These are phyloP conservation scores for Petunia secreta DNA, from an alignment of 257 asterid species.

Conservation along the genomic window DNA sequence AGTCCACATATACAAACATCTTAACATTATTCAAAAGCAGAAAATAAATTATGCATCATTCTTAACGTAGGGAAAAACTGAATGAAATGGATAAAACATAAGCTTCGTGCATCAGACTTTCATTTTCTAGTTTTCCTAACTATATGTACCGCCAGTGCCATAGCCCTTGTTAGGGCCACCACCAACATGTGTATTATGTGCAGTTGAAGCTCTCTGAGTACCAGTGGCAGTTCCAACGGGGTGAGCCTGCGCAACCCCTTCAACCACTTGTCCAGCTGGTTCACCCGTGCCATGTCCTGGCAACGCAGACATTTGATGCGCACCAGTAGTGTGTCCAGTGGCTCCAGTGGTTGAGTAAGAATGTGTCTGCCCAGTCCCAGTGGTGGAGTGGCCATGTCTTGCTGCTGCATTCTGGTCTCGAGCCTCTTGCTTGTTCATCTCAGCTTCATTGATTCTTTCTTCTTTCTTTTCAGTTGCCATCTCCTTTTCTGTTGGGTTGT, in stretches of 20 bases:
- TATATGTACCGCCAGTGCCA: constrained; percentile 50
- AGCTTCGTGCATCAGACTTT: too few species aligned
- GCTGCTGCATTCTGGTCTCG: constrained; percentile 42
- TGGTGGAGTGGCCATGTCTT: constrained; percentile 32
- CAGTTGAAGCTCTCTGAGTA: constrained; percentile 47
- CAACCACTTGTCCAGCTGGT: constrained; percentile 55
- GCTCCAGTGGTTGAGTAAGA: constrained; percentile 50
- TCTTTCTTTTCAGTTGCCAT: constrained; percentile 58
- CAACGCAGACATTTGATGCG: constrained; percentile 57
- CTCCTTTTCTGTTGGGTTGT: constrained; percentile 49
- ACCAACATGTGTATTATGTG: constrained; percentile 47
- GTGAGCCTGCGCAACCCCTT: constrained; percentile 46
- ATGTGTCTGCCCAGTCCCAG: constrained; percentile 34
- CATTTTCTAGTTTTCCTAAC: not conserved
- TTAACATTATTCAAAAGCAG: too few species aligned
- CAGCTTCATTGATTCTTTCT: constrained; percentile 52
- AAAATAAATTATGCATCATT: too few species aligned
- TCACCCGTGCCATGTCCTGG: constrained; percentile 58
- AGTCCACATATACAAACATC: too few species aligned
- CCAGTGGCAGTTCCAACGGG: constrained; percentile 60
- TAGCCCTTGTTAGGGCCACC: constrained; percentile 35
- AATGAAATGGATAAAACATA: too few species aligned
- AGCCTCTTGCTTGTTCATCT: constrained; percentile 46
- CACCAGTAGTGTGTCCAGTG: constrained; percentile 43
- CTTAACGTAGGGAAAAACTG: too few species aligned